These are phyloP conservation scores for Pholiota adiposa DNA, from an alignment of 1,284 basidiomycete genomes.

Conservation along the genomic window DNA sequence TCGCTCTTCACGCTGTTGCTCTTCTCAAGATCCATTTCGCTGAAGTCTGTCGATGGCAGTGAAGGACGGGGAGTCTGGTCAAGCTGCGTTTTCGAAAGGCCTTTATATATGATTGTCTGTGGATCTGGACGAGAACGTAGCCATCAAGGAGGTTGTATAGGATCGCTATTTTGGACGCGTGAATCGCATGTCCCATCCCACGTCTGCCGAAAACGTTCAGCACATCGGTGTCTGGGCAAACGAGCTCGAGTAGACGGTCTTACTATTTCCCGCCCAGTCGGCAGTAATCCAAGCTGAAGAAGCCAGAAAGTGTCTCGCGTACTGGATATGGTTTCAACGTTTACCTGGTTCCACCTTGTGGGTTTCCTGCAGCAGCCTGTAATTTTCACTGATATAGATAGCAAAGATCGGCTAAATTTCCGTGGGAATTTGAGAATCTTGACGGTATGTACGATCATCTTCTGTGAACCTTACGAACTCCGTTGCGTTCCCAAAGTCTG, in stretches of 20 bases:
- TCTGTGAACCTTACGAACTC: background rate
- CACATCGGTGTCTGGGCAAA: background rate
- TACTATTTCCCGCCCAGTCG: background rate
- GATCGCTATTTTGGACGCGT: background rate
- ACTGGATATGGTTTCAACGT: background rate
- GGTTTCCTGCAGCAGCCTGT: background rate
- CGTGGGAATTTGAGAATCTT: background rate
- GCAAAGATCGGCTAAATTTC: background rate
- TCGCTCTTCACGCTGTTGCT: background rate
- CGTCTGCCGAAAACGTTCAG: background rate
- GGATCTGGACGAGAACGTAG: background rate
- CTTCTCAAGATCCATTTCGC: constrained; percentile 24
- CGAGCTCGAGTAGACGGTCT: constrained; percentile 1
- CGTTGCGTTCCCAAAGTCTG: background rate
- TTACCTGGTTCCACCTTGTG: background rate
- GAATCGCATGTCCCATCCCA: background rate
- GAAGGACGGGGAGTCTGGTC: background rate
- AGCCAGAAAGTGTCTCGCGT: background rate
- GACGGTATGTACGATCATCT: background rate
- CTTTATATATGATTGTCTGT: constrained; percentile 6
- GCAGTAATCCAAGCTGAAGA: background rate
- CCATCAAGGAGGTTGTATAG: background rate
- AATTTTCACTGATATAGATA: background rate
- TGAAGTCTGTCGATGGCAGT: background rate
- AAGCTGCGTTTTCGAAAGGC: background rate